A percentile compares a stretch with the other conserved stretches of the same genome.
Evolutionary conservation across 805 yeast species (phyloP).

Genomic region (Komagataella mondaviorum): DNA sequence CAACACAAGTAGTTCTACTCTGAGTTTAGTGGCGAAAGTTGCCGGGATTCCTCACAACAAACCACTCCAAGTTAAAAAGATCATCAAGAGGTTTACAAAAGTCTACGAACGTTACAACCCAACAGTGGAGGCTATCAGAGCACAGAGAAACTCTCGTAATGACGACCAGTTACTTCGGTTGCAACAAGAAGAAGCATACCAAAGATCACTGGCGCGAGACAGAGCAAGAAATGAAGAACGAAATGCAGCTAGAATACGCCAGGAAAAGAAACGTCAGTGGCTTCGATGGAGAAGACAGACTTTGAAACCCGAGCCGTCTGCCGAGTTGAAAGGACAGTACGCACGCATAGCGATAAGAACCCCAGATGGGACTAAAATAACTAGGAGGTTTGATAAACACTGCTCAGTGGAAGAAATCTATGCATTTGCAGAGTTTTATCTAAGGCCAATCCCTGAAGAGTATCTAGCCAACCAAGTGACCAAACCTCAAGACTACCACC

Average conservation of each 20-base stretch:
- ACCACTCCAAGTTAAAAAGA: conserved; percentile 15
- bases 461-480: conserved; percentile 10
- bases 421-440: conserved; percentile 50
- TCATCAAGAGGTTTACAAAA: conserved; percentile 22
- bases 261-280: conserved; percentile 24
- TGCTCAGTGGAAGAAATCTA: conserved; percentile 49
- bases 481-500: conserved; percentile 26
- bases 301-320: conserved; percentile 8
- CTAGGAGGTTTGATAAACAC: conserved; percentile 30
- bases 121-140: conserved; percentile 47
- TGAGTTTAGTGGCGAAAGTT: conserved; percentile 45
- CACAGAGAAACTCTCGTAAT: conserved; percentile 36
- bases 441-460: conserved; percentile 12
- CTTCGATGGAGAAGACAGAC: conserved; percentile 29
- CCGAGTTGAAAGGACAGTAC: conserved; percentile 10
- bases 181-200: conserved; percentile 71
- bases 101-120: conserved; percentile 41
- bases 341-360: conserved; percentile 65
- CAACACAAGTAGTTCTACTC: conserved; percentile 31
- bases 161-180: conserved; percentile 26
- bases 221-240: conserved; percentile 33
- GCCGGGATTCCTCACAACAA: conserved; percentile 40
- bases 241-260: conserved; percentile 7
- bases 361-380: conserved; percentile 45
- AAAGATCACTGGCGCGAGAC: conserved; percentile 57